Evolutionary conservation across 257 asterid genomes (phyloP).

Genomic region (Nicotiana attenuata): DNA sequence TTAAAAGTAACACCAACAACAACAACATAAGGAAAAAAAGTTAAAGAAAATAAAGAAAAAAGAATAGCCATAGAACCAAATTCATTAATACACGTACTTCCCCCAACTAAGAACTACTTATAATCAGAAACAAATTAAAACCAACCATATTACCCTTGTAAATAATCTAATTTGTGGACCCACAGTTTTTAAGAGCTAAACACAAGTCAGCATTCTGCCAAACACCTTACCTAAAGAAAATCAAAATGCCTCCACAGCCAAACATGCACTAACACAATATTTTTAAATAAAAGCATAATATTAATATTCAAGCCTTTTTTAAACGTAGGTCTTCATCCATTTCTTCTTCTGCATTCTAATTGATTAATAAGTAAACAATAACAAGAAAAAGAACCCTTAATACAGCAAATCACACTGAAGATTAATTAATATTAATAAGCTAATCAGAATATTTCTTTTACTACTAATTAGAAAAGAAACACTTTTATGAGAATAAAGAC

Average conservation of each 20-base stretch:
- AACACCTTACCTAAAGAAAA: background rate
- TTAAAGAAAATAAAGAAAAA: background rate
- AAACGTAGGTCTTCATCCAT: background rate
- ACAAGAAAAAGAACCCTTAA: background rate
- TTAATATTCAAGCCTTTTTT: background rate
- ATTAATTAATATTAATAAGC: background rate
- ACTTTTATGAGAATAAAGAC: background rate
- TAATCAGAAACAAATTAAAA: background rate
- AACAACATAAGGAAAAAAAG: background rate
- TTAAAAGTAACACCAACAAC: background rate
- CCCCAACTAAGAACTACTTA: slow-evolving; percentile 11
- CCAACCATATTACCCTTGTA: slow-evolving; percentile 22
- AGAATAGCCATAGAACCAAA: background rate
- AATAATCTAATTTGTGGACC: slow-evolving; percentile 33
- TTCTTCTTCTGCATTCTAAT: background rate
- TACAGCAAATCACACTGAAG: slow-evolving; percentile 1
- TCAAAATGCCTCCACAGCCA: background rate
- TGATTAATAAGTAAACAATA: background rate
- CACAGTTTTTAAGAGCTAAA: slow-evolving; percentile 8
- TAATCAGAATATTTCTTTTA: background rate
- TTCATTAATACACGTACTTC: slow-evolving; percentile 13
- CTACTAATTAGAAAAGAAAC: background rate
- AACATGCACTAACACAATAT: slow-evolving; percentile 13
- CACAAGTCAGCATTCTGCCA: slow-evolving; percentile 9
- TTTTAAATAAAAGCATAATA: slow-evolving; percentile 14